Conservation (phyloP, 176 grass and related monocot species). For the sorghum (Sorghum bicolor) region DNA sequence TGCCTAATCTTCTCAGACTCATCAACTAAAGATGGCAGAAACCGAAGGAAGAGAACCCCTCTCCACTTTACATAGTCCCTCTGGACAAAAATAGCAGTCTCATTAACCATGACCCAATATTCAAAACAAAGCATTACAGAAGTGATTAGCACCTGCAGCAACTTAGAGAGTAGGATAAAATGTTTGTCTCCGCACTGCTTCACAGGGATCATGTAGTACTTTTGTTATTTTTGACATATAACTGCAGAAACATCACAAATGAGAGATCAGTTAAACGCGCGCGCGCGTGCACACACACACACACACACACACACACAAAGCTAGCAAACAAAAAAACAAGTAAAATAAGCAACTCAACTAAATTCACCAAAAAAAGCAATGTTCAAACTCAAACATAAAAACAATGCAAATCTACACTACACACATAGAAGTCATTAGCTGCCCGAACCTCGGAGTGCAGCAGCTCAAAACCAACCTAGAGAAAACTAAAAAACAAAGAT, state of each 20-base stretch:
- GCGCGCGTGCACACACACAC: too few species aligned
- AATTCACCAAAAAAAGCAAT: too few species aligned
- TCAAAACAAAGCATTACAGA: constrained; percentile 12
- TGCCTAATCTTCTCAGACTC: constrained; percentile 81
- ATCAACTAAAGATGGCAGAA: constrained; percentile 82
- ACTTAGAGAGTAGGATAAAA: constrained; percentile 85
- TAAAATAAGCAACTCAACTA: too few species aligned
- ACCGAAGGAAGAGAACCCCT: constrained; percentile 81
- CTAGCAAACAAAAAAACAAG: too few species aligned
- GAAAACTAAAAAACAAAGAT: too few species aligned
- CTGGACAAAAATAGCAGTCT: constrained; percentile 50
- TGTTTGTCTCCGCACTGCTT: constrained; percentile 29
- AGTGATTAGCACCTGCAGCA: constrained; percentile 66
- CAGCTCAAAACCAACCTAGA: too few species aligned
- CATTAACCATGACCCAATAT: constrained; percentile 4
- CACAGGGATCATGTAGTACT: constrained; percentile 75
- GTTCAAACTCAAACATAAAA: too few species aligned
- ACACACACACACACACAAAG: too few species aligned
- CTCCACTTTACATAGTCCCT: constrained; percentile 97
- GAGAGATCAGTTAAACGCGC: neutral
- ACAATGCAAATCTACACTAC: too few species aligned
- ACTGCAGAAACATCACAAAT: constrained; percentile 48
- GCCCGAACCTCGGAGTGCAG: too few species aligned
- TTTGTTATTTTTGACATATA: constrained; percentile 90
- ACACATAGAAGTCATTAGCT: too few species aligned